Conservation (phyloP, 2,329 filamentous ascomycete genomes). For the Remersonia thermophila region DNA sequence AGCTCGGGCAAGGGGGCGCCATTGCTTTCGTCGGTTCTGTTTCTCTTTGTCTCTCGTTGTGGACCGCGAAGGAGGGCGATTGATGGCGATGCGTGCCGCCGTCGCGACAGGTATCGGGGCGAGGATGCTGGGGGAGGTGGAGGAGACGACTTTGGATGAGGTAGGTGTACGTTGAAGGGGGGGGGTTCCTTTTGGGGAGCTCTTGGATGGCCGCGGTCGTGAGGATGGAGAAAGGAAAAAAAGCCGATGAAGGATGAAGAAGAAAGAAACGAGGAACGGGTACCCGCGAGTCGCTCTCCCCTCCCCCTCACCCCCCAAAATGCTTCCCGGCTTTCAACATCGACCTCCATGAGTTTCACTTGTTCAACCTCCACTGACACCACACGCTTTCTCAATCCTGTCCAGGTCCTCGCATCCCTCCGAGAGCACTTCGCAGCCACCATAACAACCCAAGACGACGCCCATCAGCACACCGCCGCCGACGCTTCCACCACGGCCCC, state of each 20-base stretch:
- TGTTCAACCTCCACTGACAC: too few species aligned
- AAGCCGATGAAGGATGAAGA: neutral
- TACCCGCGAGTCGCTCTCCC: too few species aligned
- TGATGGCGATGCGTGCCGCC: too few species aligned
- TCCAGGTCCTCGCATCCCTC: conserved; percentile 20
- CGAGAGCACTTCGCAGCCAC: conserved; percentile 12
- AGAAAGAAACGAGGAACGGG: too few species aligned
- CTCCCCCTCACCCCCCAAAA: too few species aligned
- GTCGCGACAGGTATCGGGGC: conserved; percentile 27
- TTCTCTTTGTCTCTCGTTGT: neutral
- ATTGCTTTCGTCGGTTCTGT: conserved; percentile 24
- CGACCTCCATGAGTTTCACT: conserved; percentile 1
- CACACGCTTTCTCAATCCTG: too few species aligned
- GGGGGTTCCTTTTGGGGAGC: neutral
- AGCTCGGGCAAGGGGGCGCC: conserved; percentile 46
- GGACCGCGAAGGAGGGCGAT: neutral
- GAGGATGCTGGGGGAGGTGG: conserved; percentile 40
- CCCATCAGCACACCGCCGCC: conserved; percentile 3
- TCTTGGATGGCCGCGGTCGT: too few species aligned
- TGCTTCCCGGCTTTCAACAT: too few species aligned
- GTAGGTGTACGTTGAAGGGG: conserved; percentile 24
- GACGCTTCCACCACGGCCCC: neutral
- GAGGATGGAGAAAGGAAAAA: conserved; percentile 1
- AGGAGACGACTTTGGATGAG: conserved; percentile 47
- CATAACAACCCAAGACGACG: conserved; percentile 11